Evolutionary conservation across 1,139 yeast genomes (phyloP), one percentile per base, ranked within the genome.

Genomic region (Magnusiomyces magnusii): DNA sequence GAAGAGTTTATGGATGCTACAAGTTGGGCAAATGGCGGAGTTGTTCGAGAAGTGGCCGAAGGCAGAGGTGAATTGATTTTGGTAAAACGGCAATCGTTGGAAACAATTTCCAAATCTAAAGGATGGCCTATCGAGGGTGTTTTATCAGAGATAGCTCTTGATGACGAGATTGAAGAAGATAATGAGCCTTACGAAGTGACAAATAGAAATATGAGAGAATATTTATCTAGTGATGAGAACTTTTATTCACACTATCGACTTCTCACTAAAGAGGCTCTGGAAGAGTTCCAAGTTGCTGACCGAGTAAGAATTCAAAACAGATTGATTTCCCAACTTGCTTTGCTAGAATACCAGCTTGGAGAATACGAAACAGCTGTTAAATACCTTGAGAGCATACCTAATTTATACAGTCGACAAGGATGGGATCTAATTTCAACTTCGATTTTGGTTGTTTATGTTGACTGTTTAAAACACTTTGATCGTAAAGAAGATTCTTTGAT

Each of bases 271-370:
- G 69, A 65, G 57, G 77, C 81, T 0, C 76, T 81, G 39, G 72
- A 74, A 39, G 80, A 80, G 59, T 82, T 80, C 66, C 76, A 78
- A 3, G 66, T 68, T 17, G 78, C 84, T 41, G 76, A 74, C 19
- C 73, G 86, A 62, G 79, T 83, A 13, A 79, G 92, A 63, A 79
- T 91, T 0, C 83, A 87, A 10, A 93, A 87, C 66, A 77, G 86
- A 9, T 74, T 93, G 28, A 84, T 92, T 2, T 82, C 89, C n/a
- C 97, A 93, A 64, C 77, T 90, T 57, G 97, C 96, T 0, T 69
- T 87, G 19, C 72, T 90, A 25, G 83, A 86, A 55, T 87, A 81
- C 68, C 84, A 83, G 63, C 74, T 76, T 54, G 74, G 79, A 1
- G 78, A 86, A 54, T 86, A 83, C 64, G 77, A 78, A 50, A 80